These are phyloP conservation scores for Coemansia sp. DNA, from an alignment of 192 early-diverging fungal species.

Conservation along the genomic window DNA sequence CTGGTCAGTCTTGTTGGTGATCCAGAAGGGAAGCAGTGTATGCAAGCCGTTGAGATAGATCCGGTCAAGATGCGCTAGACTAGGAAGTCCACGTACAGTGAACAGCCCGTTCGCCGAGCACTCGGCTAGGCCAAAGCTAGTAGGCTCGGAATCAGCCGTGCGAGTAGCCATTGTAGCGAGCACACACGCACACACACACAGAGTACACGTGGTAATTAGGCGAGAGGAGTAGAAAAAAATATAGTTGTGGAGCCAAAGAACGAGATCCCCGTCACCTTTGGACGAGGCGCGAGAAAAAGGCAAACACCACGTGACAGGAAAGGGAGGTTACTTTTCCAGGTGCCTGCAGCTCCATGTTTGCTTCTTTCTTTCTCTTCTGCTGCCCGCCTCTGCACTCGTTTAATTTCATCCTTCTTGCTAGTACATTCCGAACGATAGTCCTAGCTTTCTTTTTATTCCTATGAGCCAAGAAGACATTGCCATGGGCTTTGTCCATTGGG, in stretches of 20 bases:
- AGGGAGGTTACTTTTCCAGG: background rate
- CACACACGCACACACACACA: conserved; percentile 5
- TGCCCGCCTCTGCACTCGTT: background rate
- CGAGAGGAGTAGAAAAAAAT: background rate
- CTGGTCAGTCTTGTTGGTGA: conserved; percentile 27
- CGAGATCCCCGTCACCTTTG: background rate
- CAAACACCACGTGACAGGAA: too few species aligned
- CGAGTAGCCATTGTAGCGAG: background rate
- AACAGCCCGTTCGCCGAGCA: conserved; percentile 29
- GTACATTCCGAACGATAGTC: background rate
- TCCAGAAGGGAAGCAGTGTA: conserved; percentile 47
- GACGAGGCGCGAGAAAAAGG: background rate
- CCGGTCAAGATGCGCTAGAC: conserved; percentile 31
- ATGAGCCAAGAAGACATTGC: conserved; percentile 54
- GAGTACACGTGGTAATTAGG: background rate
- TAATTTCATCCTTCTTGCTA: too few species aligned
- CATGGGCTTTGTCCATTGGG: conserved; percentile 54
- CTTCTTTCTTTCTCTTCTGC: background rate
- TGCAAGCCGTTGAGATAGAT: conserved; percentile 52
- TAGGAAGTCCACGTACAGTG: conserved; percentile 41
- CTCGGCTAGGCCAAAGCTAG: conserved; percentile 23
- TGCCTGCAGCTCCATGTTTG: background rate
- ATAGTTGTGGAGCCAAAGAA: background rate
- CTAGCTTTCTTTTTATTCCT: background rate
- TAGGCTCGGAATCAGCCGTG: background rate